Conservation (phyloP, 2,329 filamentous ascomycete species). For the Colletotrichum sp. region DNA sequence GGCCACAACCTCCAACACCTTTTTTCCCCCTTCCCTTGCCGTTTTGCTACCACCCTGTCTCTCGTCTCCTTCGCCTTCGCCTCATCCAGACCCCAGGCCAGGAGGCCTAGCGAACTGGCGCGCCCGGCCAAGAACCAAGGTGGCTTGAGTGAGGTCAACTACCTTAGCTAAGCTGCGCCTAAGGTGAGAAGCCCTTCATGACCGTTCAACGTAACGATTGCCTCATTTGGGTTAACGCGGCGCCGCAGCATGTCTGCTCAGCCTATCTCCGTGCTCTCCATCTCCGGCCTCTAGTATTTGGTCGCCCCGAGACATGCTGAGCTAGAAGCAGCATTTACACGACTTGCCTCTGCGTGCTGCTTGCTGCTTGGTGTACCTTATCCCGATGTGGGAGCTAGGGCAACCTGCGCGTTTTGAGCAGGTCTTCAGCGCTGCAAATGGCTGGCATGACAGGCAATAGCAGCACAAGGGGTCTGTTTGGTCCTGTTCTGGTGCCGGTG, state of each 20-base stretch:
- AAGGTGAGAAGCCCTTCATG: background rate
- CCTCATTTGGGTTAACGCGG: constrained; percentile 10
- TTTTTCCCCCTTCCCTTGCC: background rate
- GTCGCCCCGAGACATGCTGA: background rate
- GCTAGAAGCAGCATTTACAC: background rate
- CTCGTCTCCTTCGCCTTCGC: background rate
- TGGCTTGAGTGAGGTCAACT: background rate
- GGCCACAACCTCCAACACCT: background rate
- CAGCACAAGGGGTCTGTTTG: background rate
- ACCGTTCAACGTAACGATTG: constrained; percentile 13
- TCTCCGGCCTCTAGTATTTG: background rate
- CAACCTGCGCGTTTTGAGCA: background rate
- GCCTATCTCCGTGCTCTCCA: background rate
- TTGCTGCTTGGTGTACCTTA: background rate
- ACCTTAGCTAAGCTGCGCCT: background rate
- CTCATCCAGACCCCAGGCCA: background rate
- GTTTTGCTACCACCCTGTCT: background rate
- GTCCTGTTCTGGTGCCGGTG: background rate
- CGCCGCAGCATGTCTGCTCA: background rate
- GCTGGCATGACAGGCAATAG: background rate
- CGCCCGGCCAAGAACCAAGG: background rate
- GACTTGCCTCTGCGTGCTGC: background rate
- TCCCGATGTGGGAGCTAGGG: background rate
- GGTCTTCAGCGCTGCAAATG: background rate
- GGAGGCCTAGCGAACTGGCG: background rate